Evolutionary conservation across 2,329 filamentous ascomycete species (phyloP), one percentile per base, ranked within the genome.

Genomic region (Epichloe gansuensis): DNA sequence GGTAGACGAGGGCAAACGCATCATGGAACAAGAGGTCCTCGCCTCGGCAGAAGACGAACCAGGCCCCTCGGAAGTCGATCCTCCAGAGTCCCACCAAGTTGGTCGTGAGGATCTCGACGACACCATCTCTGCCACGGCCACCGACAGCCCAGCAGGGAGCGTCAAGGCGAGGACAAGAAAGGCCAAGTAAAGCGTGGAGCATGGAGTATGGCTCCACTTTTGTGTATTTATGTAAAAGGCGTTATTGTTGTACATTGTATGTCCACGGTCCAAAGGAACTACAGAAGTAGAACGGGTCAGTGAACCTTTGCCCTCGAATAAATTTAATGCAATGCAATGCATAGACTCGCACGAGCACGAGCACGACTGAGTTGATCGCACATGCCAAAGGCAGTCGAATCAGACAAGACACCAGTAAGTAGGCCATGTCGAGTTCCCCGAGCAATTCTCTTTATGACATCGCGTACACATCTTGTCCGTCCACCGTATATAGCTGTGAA

Each of bases 1-100:
- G 61, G 87, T 85, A 60, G 87, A 85, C 56, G 87, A 91, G 65
- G 80, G 82, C 8, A 81, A 81, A 59, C 81, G 84, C 63, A 84
- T 91, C 50, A 74, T 91, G 47, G 78, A 80, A 44, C 78, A 80
- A 44, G 81, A 86, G 61, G 80, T 89, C 1, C 65, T 81, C 2
- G 65, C 57, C 3, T 54, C 57, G 25, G 60, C 64, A 25, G 58
- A 57, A 37, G 56, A 58, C 17, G 56, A 44, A 4, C 54, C 49
- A 4, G 57, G 56, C 17, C 31, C 39, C 15, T 17, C 50, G 54
- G 46, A 52, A 54, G 46, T 48, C 28, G 53, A 54, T 11, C 47
- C 53, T 7, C 35, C 50, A 2, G 57, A 60, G 35, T 51, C 31
- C 17, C 28, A 17, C 11, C 5, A 52, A 23, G 56, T 51, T 39